A percentile compares a stretch with the other conserved stretches of the same genome.
Conservation (phyloP, 192 early-diverging fungal genomes). For the Rhizoclosmatium globosum region DNA sequence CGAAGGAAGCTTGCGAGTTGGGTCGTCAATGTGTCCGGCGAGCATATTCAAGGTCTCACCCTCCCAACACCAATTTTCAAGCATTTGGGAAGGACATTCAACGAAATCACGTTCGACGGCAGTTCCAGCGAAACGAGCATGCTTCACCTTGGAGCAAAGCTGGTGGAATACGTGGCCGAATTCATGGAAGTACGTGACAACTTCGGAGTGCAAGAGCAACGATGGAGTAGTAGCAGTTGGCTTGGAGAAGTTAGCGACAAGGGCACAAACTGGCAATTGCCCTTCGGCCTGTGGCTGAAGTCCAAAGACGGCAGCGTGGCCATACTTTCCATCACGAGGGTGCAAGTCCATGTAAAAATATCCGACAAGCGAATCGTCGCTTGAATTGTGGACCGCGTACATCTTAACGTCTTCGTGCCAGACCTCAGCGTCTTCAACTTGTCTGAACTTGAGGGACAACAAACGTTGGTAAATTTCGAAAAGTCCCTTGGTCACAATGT, state of each 20-base stretch:
- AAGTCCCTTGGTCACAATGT: conserved; percentile 70
- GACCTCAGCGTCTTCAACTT: conserved; percentile 59
- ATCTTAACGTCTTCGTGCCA: conserved; percentile 87
- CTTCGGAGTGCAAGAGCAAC: conserved; percentile 81
- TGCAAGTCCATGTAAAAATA: conserved; percentile 82
- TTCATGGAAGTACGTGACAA: conserved; percentile 87
- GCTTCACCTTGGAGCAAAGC: conserved; percentile 80
- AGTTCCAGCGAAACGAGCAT: conserved; percentile 78
- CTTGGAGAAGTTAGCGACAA: conserved; percentile 49
- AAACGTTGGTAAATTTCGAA: conserved; percentile 80
- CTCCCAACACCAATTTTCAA: conserved; percentile 73
- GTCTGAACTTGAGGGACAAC: conserved; percentile 72
- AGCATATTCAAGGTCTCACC: conserved; percentile 48
- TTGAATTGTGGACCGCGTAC: conserved; percentile 70
- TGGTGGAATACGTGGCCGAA: conserved; percentile 74
- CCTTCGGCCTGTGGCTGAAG: conserved; percentile 70
- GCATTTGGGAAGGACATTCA: conserved; percentile 90
- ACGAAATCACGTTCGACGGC: conserved; percentile 85
- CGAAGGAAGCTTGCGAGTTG: conserved; percentile 71
- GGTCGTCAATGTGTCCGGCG: conserved; percentile 76
- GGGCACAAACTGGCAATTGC: conserved; percentile 19
- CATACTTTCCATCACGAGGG: conserved; percentile 55
- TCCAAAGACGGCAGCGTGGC: conserved; percentile 84
- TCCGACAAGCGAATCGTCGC: conserved; percentile 64
- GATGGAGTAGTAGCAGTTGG: conserved; percentile 72